phyloP scores from a whole-genome alignment of 2,329 filamentous ascomycete species.

The Diaporthe caulivora region DNA sequence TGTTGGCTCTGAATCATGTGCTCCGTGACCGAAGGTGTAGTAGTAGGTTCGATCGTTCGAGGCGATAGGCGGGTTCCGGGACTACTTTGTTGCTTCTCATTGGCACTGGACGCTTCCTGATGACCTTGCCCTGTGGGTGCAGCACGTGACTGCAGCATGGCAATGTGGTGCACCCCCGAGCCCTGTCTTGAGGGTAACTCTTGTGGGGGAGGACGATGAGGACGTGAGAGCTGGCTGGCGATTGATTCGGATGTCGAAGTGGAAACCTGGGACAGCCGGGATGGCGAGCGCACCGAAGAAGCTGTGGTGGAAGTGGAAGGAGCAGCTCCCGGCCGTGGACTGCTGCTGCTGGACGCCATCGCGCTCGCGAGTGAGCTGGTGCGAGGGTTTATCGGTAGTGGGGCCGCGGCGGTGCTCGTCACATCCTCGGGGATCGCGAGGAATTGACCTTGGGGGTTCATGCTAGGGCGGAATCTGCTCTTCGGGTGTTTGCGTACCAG shows the following conservation, averaged over 20 bases:
- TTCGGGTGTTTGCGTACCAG: conserved; percentile 34
- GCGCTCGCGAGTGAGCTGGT: conserved; percentile 44
- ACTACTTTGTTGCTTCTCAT: conserved; percentile 35
- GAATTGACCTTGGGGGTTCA: conserved; percentile 56
- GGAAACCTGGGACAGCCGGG: conserved; percentile 44
- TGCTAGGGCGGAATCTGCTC: conserved; percentile 51
- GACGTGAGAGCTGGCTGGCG: conserved; percentile 32
- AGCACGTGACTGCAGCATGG: conserved; percentile 34
- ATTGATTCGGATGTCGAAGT: conserved; percentile 39
- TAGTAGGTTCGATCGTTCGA: conserved; percentile 49
- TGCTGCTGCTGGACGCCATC: conserved; percentile 40
- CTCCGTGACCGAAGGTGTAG: conserved; percentile 65
- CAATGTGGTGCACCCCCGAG: conserved; percentile 35
- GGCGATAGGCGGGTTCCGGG: conserved; percentile 42
- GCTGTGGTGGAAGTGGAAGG: conserved; percentile 53
- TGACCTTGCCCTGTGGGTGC: conserved; percentile 26
- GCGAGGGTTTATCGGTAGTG: conserved; percentile 43
- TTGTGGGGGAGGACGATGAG: conserved; percentile 23
- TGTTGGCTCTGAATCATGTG: conserved; percentile 57
- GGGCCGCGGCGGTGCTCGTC: conserved; percentile 42
- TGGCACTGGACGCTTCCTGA: conserved; percentile 26
- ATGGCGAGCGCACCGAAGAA: conserved; percentile 52
- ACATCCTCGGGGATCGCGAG: conserved; percentile 54
- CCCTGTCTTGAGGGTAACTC: conserved; percentile 2
- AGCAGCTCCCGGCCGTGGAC: conserved; percentile 44